phyloP scores from a whole-genome alignment of 1,284 basidiomycete genomes.

The Tetrapyrgos nigripes region DNA sequence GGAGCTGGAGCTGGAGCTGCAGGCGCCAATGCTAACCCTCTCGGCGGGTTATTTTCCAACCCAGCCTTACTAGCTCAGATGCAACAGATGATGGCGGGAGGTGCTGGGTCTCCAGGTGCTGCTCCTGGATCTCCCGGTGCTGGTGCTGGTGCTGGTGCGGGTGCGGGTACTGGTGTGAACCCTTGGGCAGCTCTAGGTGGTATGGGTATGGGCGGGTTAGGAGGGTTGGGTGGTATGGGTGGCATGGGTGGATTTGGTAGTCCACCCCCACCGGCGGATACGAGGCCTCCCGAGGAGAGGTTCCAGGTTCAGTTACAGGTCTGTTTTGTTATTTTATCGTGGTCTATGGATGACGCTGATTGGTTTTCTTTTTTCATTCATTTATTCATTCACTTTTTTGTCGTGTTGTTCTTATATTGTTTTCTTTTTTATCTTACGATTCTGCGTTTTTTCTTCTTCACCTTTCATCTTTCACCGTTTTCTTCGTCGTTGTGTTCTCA shows the following conservation, averaged over 20 bases:
- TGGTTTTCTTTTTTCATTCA: no score
- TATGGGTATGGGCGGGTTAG: slow-evolving; percentile 29
- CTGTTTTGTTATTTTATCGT: slow-evolving; percentile 7
- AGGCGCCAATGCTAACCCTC: no score
- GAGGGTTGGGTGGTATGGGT: slow-evolving; percentile 33
- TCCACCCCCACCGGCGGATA: slow-evolving; percentile 62
- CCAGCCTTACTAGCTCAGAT: neutral
- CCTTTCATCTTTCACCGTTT: no score
- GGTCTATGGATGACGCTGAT: no score
- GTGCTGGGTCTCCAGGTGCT: no score
- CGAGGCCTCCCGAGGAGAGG: slow-evolving; percentile 83
- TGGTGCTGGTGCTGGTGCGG: neutral
- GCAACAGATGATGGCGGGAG: neutral
- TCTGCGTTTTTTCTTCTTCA: no score
- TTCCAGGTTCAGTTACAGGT: slow-evolving; percentile 86
- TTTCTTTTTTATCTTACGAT: no score
- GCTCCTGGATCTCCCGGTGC: neutral
- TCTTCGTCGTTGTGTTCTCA: no score
- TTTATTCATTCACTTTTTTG: no score
- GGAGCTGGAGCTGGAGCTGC: slow-evolving; percentile 18
- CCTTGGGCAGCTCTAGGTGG: slow-evolving; percentile 22
- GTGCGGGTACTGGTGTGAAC: slow-evolving; percentile 4
- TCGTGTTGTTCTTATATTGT: no score
- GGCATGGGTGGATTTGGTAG: slow-evolving; percentile 44
- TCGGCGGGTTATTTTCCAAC: no score